Base-by-base conservation (phyloP, 2,329 filamentous ascomycete genomes). In the Venturia oleaginea region DNA sequence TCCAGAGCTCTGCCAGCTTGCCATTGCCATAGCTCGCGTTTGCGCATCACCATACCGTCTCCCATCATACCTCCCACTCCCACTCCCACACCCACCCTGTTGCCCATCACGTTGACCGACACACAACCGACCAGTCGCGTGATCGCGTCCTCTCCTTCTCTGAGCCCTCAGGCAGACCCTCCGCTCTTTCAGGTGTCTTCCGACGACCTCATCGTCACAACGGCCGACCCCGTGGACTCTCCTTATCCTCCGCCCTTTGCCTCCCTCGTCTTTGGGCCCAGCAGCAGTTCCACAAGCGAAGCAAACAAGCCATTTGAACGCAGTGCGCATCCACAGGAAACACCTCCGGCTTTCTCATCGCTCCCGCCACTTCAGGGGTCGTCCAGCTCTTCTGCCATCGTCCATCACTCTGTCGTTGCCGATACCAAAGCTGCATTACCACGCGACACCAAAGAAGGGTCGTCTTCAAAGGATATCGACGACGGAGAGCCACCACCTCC, bases 401-500 rank as follows among this genome's bases (percentile, higher is more conserved):
- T 73, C 38, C 46, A 34, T 37, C 34, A 42, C 63, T 67, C 71
- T 63, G 71, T 72, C 43, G 72, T 84, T 71, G 85, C 86, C 68
- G 91, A 95, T 74, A 93, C 91, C 72, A 95, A 96, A 78, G 86
- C 88, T 71, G 90, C 87, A 62, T 86, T 95, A 72, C 88, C 90
- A n/a, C 82, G 80, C 70, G 92, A 96, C 76, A 88, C 84, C 69
- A 96, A 96, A 77, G 84, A 63, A n/a, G 71, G 88, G 70, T 84
- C 86, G 43, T 86, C 86, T 66, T 86, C 85, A 70, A 94, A 94
- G 75, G 85, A 80, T 65, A 73, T 83, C 66, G 85, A 87, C 81
- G 93, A 97, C 78, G 84, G 86, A 77, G 94, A 97, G 80, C 93
- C 93, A 66, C 94, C 94, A 67, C 94, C 94, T 65, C 93, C 94